Conservation (phyloP, 306 rosid genomes). For the Acacia crassicarpa region DNA sequence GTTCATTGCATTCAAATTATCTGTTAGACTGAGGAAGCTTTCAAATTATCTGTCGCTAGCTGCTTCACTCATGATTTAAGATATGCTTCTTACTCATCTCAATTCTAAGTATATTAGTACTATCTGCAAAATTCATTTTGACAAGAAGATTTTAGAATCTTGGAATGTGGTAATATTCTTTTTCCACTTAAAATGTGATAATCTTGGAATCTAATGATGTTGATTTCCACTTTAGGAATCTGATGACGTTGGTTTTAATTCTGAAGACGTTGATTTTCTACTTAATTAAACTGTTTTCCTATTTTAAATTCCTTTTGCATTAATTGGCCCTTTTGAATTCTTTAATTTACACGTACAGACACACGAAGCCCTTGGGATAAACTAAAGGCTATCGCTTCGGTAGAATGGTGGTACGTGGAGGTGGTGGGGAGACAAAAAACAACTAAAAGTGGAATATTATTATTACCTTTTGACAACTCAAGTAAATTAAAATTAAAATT, state of each 20-base stretch:
- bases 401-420: not conserved
- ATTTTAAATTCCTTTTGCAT: not conserved
- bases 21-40: too few species aligned
- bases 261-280: not conserved
- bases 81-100: too few species aligned
- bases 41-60: too few species aligned
- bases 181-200: not conserved
- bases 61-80: too few species aligned
- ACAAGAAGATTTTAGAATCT: not conserved
- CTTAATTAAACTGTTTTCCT: not conserved
- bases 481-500: too few species aligned
- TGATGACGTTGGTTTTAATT: not conserved
- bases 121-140: too few species aligned
- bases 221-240: not conserved
- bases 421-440: not conserved
- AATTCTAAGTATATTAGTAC: too few species aligned
- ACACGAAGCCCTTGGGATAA: not conserved
- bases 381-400: not conserved
- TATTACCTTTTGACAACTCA: not conserved
- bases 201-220: not conserved
- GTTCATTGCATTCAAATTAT: too few species aligned
- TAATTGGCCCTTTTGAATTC: not conserved
- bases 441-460: not conserved
- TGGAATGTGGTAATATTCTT: not conserved
- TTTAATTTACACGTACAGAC: not conserved